Percentiles rank a stretch among this genome's conserved stretches.
These are phyloP conservation scores for Ophiostoma fasciatum DNA, from an alignment of 2,329 filamentous ascomycete genomes.

Conservation along the genomic window DNA sequence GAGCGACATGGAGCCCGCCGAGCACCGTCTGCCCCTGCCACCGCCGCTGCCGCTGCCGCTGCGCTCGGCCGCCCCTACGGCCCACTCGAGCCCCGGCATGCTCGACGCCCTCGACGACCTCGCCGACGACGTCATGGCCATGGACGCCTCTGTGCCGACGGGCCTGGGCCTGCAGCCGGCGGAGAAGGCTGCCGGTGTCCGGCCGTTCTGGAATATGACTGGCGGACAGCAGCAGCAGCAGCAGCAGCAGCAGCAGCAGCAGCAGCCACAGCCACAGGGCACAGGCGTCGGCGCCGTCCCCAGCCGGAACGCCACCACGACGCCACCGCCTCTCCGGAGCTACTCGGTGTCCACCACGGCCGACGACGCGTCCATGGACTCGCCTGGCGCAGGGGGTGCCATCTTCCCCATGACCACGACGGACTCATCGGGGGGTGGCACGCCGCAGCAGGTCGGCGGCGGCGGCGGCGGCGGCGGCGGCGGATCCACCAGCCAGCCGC, in stretches of 20 bases:
- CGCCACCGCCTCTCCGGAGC: conserved; percentile 1
- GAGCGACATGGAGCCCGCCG: conserved; percentile 55
- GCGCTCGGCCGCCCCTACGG: conserved; percentile 29
- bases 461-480: background rate
- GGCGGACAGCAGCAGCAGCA: too few relatives aligned
- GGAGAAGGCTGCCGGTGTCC: conserved; percentile 55
- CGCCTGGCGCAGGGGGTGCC: background rate
- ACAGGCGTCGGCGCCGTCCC: too few relatives aligned
- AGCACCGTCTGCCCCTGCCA: conserved; percentile 1
- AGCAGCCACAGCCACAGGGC: too few relatives aligned
- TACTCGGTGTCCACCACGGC: conserved; percentile 37
- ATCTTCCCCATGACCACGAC: conserved; percentile 17
- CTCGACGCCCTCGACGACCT: conserved; percentile 52
- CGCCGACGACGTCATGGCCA: conserved; percentile 54
- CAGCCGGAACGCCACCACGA: conserved; percentile 28
- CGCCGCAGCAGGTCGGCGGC: conserved; percentile 20
- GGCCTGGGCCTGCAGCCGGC: conserved; percentile 41
- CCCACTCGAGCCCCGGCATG: conserved; percentile 50
- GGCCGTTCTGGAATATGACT: conserved; percentile 54
- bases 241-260: too few relatives aligned
- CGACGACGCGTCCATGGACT: conserved; percentile 19
- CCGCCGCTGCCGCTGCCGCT: conserved; percentile 21
- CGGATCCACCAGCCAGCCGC: too few relatives aligned
- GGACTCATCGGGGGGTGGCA: conserved; percentile 21
- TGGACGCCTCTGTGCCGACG: conserved; percentile 27